These are phyloP conservation scores for Boletus eberwhitei DNA, from an alignment of 768 basidiomycete genomes.

Conservation along the genomic window DNA sequence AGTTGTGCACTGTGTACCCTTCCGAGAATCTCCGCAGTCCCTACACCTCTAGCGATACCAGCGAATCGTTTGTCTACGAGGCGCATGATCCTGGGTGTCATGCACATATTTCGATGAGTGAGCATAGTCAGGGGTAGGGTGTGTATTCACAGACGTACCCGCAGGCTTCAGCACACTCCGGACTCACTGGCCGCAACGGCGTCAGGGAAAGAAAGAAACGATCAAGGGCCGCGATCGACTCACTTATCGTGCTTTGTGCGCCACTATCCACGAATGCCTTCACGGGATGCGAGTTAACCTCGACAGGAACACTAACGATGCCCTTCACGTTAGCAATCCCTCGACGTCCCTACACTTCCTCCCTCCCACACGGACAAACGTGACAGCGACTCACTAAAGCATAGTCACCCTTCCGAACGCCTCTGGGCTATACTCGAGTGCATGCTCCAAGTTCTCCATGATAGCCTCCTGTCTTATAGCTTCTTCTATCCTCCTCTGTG, in stretches of 20 bases:
- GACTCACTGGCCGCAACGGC: conserved; percentile 60
- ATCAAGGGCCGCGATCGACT: conserved; percentile 23
- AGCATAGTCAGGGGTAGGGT: not conserved
- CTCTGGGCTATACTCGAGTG: conserved; percentile 91
- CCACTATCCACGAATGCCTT: conserved; percentile 99
- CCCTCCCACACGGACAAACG: not conserved
- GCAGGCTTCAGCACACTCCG: conserved; percentile 87
- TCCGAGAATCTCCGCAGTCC: conserved; percentile 91
- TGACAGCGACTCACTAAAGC: conserved; percentile 76
- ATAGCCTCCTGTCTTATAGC: conserved; percentile 87
- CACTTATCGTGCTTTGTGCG: conserved; percentile 95
- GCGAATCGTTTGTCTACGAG: conserved; percentile 83
- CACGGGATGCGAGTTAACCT: conserved; percentile 86
- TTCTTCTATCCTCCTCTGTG: conserved; percentile 91
- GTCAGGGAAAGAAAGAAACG: conserved; percentile 4
- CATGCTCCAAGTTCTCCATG: conserved; percentile 89
- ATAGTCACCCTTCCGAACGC: conserved; percentile 92
- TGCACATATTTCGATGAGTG: conserved; percentile 1
- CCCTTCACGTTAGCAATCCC: conserved; percentile 10
- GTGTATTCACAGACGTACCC: conserved; percentile 50
- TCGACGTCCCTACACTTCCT: not conserved
- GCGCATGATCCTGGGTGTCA: conserved; percentile 74
- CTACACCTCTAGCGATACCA: conserved; percentile 91
- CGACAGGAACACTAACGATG: conserved; percentile 69
- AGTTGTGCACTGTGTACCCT: conserved; percentile 92